Conservation (phyloP, 2,329 filamentous ascomycete species). For the Exophiala oligosperma region DNA sequence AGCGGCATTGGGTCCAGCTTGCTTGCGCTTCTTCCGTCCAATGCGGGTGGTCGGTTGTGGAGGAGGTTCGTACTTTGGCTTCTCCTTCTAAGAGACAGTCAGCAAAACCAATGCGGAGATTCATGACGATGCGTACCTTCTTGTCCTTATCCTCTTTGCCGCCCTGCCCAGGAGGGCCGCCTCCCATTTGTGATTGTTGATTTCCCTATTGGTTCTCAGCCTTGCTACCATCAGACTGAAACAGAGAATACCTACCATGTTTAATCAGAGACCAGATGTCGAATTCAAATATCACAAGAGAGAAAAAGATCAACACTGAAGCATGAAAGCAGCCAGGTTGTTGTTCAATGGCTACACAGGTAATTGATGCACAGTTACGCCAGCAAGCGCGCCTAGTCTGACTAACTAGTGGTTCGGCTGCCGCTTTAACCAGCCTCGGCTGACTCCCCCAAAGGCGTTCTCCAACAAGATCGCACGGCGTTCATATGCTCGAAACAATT, state of each 20-base stretch:
- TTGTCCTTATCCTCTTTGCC: constrained; percentile 87
- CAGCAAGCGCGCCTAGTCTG: not conserved
- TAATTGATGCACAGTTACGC: not conserved
- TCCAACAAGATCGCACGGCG: not conserved
- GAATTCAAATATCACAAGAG: too few species aligned
- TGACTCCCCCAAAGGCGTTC: not conserved
- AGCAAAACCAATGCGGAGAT: not conserved
- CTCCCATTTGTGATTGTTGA: constrained; percentile 78
- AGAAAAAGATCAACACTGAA: not conserved
- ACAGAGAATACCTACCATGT: constrained; percentile 5
- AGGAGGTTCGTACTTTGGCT: constrained; percentile 99
- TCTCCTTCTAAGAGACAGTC: constrained; percentile 75
- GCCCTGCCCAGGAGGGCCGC: constrained; percentile 67
- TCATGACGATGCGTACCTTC: constrained; percentile 62
- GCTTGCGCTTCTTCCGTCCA: constrained; percentile 98
- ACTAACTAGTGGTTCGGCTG: too few species aligned
- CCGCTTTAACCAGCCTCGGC: too few species aligned
- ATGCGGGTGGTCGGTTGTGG: constrained; percentile 95
- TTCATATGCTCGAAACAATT: not conserved
- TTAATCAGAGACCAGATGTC: too few species aligned
- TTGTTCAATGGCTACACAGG: not conserved
- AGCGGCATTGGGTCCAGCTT: constrained; percentile 86
- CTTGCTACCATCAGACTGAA: not conserved
- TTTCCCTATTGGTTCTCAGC: constrained; percentile 40
- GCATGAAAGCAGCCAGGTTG: not conserved